A percentile compares a stretch with the other conserved stretches of the same genome.
phyloP scores from a whole-genome alignment of 2,329 filamentous ascomycete genomes.

The Geoglossum cookeanum region DNA sequence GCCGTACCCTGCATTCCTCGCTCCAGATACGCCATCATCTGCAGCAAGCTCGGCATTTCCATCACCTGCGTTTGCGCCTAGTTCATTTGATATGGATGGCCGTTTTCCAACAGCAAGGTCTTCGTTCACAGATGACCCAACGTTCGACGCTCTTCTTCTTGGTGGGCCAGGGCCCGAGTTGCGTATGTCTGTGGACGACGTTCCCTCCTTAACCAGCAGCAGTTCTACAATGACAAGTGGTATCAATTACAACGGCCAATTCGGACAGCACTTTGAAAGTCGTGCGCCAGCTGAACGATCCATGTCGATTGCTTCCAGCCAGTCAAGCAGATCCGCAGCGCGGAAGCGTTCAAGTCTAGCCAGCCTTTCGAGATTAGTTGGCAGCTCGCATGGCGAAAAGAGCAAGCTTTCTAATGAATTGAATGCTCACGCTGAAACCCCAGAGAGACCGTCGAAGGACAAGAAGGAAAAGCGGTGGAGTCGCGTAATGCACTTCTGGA shows the following conservation, averaged over 20 bases:
- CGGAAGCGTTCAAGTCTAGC: slow-evolving; percentile 58
- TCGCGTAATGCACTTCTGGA: slow-evolving; percentile 66
- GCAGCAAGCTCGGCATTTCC: slow-evolving; percentile 37
- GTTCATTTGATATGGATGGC: slow-evolving; percentile 34
- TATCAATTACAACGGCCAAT: slow-evolving; percentile 32
- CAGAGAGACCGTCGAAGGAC: slow-evolving; percentile 35
- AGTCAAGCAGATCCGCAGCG: slow-evolving; percentile 12
- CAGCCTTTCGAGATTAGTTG: slow-evolving; percentile 58
- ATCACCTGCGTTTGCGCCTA: slow-evolving; percentile 49
- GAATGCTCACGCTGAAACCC: slow-evolving; percentile 22
- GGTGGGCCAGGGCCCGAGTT: slow-evolving; percentile 55
- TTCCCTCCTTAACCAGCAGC: slow-evolving; percentile 57
- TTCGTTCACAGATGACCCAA: slow-evolving; percentile 51
- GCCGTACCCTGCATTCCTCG: background rate
- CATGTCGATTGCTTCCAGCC: slow-evolving; percentile 22
- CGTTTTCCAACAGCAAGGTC: slow-evolving; percentile 41
- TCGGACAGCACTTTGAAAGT: slow-evolving; percentile 18
- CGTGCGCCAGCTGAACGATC: slow-evolving; percentile 22
- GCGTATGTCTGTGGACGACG: slow-evolving; percentile 52
- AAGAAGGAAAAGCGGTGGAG: slow-evolving; percentile 54
- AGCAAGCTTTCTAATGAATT: slow-evolving; percentile 56
- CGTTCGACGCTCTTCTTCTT: slow-evolving; percentile 50
- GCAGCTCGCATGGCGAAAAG: slow-evolving; percentile 52
- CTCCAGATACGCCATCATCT: slow-evolving; percentile 25
- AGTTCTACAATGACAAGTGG: slow-evolving; percentile 56